Evolutionary conservation across 352 stramenopile species (phyloP).

Genomic region (Globisporangium echinulatum): DNA sequence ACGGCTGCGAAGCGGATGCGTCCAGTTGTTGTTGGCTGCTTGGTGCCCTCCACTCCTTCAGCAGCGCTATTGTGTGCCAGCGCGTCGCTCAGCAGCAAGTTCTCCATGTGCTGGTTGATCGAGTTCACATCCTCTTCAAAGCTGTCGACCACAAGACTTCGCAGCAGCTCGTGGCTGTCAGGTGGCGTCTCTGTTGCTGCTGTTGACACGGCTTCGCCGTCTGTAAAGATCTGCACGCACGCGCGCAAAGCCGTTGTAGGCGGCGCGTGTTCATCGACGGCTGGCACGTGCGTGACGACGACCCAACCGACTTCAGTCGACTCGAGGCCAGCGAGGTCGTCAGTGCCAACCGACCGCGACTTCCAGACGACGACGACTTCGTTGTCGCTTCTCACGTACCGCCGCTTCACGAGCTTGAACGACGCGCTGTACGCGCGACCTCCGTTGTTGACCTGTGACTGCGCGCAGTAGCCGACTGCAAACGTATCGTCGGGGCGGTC

Average conservation of each 20-base stretch:
- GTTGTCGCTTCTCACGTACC: constrained; percentile 8
- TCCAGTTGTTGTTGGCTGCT: too few relatives aligned
- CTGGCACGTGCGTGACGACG: constrained; percentile 3
- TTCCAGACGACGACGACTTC: constrained; percentile 12
- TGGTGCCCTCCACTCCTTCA: too few relatives aligned
- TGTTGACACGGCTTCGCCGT: neutral
- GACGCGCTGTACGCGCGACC: constrained; percentile 5
- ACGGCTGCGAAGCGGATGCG: too few relatives aligned
- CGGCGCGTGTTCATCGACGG: neutral
- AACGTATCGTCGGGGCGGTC: constrained; percentile 12
- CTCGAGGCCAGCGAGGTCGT: constrained; percentile 5
- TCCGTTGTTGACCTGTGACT: neutral
- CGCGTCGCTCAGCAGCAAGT: constrained; percentile 7
- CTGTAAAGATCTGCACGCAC: constrained; percentile 9
- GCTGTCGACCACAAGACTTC: constrained; percentile 5
- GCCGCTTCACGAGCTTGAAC: constrained; percentile 14
- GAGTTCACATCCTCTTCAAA: constrained; percentile 17
- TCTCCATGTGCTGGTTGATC: constrained; percentile 15
- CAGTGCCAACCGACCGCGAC: constrained; percentile 10
- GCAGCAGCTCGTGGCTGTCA: neutral
- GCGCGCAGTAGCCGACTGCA: constrained; percentile 10
- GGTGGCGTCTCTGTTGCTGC: neutral
- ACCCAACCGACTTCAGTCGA: constrained; percentile 12
- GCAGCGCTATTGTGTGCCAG: neutral
- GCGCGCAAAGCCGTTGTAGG: constrained; percentile 7